Conservation (phyloP, 352 stramenopile genomes). For the Globisporangium yorkense region DNA sequence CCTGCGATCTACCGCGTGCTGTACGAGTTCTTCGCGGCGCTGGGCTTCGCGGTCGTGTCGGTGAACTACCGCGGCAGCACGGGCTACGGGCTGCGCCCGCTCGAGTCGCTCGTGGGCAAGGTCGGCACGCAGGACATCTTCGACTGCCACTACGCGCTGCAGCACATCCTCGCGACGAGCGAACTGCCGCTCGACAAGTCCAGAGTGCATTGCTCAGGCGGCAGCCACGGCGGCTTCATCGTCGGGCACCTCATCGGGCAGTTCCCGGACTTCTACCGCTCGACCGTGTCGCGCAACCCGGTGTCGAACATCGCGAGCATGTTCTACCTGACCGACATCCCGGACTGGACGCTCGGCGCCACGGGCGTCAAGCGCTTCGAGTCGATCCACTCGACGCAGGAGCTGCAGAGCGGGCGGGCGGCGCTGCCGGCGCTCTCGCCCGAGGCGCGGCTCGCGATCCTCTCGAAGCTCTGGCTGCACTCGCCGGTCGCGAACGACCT, state of each 20-base stretch:
- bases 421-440: slow-evolving; percentile 29
- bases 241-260: slow-evolving; percentile 90
- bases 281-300: slow-evolving; percentile 86
- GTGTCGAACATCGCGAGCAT: slow-evolving; percentile 93
- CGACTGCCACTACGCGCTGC: slow-evolving; percentile 87
- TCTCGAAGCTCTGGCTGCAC: slow-evolving; percentile 85
- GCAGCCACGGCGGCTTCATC: slow-evolving; percentile 95
- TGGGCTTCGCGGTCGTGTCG: slow-evolving; percentile 88
- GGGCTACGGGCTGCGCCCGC: slow-evolving; percentile 86
- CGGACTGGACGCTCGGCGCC: slow-evolving; percentile 93
- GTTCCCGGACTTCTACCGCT: slow-evolving; percentile 93
- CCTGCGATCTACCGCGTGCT: slow-evolving; percentile 81
- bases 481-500: slow-evolving; percentile 85
- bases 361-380: slow-evolving; percentile 84
- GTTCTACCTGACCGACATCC: slow-evolving; percentile 94
- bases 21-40: slow-evolving; percentile 87
- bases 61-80: slow-evolving; percentile 96
- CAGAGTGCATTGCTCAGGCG: slow-evolving; percentile 90
- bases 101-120: slow-evolving; percentile 88
- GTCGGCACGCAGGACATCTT: slow-evolving; percentile 91
- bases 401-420: slow-evolving; percentile 23
- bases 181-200: slow-evolving; percentile 58
- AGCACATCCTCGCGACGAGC: slow-evolving; percentile 61
- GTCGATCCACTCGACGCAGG: slow-evolving; percentile 68
- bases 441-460: slow-evolving; percentile 42